Conservation (phyloP, 179 eudicot genomes). For the Beta corolliflora region DNA sequence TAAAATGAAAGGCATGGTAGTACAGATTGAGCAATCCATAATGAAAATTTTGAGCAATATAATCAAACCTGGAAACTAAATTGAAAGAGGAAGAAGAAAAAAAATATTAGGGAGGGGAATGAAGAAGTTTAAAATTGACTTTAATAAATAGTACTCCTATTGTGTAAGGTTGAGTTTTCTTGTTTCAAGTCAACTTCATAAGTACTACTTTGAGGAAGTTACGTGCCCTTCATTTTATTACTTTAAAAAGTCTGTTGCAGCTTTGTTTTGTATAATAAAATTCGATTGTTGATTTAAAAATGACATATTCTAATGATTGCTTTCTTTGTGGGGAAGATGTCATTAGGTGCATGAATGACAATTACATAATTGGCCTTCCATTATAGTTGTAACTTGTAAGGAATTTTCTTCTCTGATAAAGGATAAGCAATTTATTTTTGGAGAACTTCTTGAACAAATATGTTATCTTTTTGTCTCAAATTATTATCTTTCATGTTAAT, state of each 20-base stretch:
- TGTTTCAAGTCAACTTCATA: slow-evolving; percentile 39
- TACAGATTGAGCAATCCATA: slow-evolving; percentile 95
- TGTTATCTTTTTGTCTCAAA: too few species aligned
- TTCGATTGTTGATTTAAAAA: slow-evolving; percentile 3
- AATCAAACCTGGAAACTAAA: not conserved
- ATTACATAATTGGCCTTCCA: slow-evolving; percentile 23
- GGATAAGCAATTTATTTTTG: not conserved
- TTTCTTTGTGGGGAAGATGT: slow-evolving; percentile 23
- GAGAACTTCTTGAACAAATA: too few species aligned
- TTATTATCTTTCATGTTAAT: too few species aligned
- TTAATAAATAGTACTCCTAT: not conserved
- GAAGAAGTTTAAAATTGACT: slow-evolving; percentile 24
- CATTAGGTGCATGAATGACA: slow-evolving; percentile 7
- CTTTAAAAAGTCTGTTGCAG: slow-evolving; percentile 23
- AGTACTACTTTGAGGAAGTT: slow-evolving; percentile 25
- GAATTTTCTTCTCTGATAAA: too few species aligned
- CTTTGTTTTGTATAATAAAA: slow-evolving; percentile 15
- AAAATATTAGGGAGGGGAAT: not conserved
- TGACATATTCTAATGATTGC: slow-evolving; percentile 21
- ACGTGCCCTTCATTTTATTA: slow-evolving; percentile 18
- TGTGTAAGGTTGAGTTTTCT: slow-evolving; percentile 1
- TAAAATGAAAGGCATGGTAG: slow-evolving; percentile 70
- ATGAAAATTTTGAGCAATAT: too few species aligned
- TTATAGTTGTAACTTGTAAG: not conserved
- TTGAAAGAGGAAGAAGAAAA: not conserved